Percentiles rank a stretch among this genome's conserved stretches.
Evolutionary conservation across 1,284 basidiomycete species (phyloP).

Genomic region (Mycena sp.): DNA sequence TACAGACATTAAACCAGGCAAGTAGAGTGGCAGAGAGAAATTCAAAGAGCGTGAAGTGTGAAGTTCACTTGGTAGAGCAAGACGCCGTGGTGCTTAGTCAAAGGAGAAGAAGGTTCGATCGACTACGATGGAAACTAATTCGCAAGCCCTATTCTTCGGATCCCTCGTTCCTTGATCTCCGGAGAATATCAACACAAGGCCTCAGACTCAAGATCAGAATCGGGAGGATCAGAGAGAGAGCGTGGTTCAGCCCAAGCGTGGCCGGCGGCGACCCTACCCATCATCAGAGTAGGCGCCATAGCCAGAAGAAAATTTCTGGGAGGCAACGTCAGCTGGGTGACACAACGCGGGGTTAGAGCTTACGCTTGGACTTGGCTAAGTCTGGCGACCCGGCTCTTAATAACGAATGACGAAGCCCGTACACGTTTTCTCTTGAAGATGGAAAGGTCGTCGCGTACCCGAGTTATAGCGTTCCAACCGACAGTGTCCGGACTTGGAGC

Average conservation of each 20-base stretch:
- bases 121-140: too few species aligned
- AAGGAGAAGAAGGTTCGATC: too few species aligned
- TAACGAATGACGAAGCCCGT: constrained; percentile 84
- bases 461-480: constrained; percentile 76
- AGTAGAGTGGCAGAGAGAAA: too few species aligned
- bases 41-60: too few species aligned
- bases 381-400: constrained; percentile 74
- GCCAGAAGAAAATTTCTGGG: constrained; percentile 77
- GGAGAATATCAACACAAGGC: too few species aligned
- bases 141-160: too few species aligned
- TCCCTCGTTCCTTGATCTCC: too few species aligned
- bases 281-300: constrained; percentile 91
- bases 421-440: constrained; percentile 90
- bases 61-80: too few species aligned
- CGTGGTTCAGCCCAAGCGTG: constrained; percentile 67
- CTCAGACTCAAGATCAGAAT: constrained; percentile 79
- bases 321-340: constrained; percentile 14
- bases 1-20: too few species aligned
- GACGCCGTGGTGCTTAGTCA: too few species aligned
- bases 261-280: constrained; percentile 86
- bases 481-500: constrained; percentile 61
- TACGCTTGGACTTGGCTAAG: constrained; percentile 56
- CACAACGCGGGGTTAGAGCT: constrained; percentile 32
- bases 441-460: constrained; percentile 86
- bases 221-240: constrained; percentile 78